Evolutionary conservation across 805 yeast species (phyloP).

Genomic region (Spathaspora boniae): DNA sequence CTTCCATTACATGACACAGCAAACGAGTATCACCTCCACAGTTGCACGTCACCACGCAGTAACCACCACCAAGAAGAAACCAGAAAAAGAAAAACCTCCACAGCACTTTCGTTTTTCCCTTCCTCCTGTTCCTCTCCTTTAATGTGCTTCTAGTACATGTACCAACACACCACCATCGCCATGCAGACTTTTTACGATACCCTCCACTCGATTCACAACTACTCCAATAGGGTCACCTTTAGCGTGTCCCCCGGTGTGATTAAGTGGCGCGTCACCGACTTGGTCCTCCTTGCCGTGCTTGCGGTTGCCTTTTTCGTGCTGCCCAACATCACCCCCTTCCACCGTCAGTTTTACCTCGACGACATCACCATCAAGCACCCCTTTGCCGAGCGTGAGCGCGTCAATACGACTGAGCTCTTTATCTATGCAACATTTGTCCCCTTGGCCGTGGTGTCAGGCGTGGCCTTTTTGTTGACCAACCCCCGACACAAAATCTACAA

Average conservation of each 20-base stretch:
- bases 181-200: not conserved
- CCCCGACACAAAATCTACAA: slow-evolving; percentile 55
- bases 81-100: too few species aligned
- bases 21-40: too few species aligned
- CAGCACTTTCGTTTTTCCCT: too few species aligned
- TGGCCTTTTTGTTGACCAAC: slow-evolving; percentile 42
- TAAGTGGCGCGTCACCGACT: slow-evolving; percentile 26
- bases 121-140: too few species aligned
- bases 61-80: too few species aligned
- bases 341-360: slow-evolving; percentile 71
- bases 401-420: slow-evolving; percentile 52
- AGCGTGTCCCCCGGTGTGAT: slow-evolving; percentile 18
- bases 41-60: too few species aligned
- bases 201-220: slow-evolving; percentile 18
- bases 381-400: slow-evolving; percentile 69
- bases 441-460: slow-evolving; percentile 29
- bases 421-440: slow-evolving; percentile 56
- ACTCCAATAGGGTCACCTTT: slow-evolving; percentile 25
- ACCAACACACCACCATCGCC: too few species aligned
- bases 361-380: slow-evolving; percentile 83
- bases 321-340: slow-evolving; percentile 51
- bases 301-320: slow-evolving; percentile 20
- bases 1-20: too few species aligned
- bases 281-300: slow-evolving; percentile 20
- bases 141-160: too few species aligned